phyloP scores from a whole-genome alignment of 108 stramenopile species.

The Epipyxis sp. region DNA sequence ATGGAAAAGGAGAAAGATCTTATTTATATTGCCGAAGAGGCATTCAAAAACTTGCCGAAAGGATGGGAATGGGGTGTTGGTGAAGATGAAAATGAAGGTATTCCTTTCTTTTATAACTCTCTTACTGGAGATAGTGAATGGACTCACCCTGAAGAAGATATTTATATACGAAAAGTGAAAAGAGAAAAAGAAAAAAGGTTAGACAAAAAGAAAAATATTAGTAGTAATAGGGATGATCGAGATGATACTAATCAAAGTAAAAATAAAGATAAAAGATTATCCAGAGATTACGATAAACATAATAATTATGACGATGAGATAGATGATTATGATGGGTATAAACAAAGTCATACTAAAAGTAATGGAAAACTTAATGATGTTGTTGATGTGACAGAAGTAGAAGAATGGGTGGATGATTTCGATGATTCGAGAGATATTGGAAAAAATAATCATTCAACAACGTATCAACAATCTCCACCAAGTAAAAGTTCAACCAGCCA shows the following conservation, averaged over 20 bases:
- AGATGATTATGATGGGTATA: not conserved
- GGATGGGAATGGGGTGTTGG: slow-evolving; percentile 20
- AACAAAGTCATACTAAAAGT: not conserved
- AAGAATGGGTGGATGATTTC: not conserved
- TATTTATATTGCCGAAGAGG: slow-evolving; percentile 17
- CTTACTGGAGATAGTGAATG: slow-evolving; percentile 24
- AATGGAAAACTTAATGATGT: not conserved
- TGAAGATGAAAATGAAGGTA: slow-evolving; percentile 17
- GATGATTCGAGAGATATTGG: not conserved
- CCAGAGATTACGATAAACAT: not conserved
- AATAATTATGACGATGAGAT: not conserved
- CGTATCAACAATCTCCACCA: not conserved
- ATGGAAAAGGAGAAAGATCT: slow-evolving; percentile 9
- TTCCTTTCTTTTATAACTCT: slow-evolving; percentile 21
- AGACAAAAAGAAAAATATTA: not conserved
- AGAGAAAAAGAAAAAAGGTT: not conserved
- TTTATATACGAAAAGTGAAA: slow-evolving; percentile 2
- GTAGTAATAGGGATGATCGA: slow-evolving; percentile 9
- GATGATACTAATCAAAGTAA: not conserved
- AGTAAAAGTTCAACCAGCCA: not conserved
- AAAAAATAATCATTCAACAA: not conserved
- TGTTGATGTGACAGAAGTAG: not conserved
- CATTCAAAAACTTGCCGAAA: slow-evolving; percentile 2
- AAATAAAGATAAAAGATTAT: not conserved
- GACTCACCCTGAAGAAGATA: slow-evolving; percentile 17